These are phyloP conservation scores for Colletotrichum eremochloae DNA, from an alignment of 2,329 filamentous ascomycete genomes.

Conservation along the genomic window DNA sequence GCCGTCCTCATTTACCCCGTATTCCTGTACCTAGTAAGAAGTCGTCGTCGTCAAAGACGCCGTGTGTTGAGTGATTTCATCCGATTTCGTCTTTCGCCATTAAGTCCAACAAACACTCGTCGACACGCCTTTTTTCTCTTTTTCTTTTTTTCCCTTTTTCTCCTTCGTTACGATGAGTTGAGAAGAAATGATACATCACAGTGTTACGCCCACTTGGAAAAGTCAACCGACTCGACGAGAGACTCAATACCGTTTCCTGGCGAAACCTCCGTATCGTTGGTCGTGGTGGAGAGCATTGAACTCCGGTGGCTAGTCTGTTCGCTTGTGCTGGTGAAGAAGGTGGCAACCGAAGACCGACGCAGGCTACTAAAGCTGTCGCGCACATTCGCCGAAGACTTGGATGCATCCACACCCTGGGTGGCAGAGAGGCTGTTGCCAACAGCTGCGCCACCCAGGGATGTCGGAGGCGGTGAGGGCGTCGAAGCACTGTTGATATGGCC, in stretches of 20 bases:
- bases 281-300: constrained; percentile 66
- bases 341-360: constrained; percentile 74
- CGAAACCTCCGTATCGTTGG: constrained; percentile 66
- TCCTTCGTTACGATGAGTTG: not conserved
- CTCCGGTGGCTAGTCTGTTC: constrained; percentile 71
- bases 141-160: not conserved
- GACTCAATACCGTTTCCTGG: constrained; percentile 49
- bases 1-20: constrained; percentile 16
- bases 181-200: constrained; percentile 13
- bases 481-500: constrained; percentile 46
- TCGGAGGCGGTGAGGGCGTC: constrained; percentile 49
- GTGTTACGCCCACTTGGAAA: constrained; percentile 55
- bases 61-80: constrained; percentile 15
- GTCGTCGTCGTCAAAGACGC: constrained; percentile 23
- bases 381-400: constrained; percentile 62
- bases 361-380: constrained; percentile 73
- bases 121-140: not conserved
- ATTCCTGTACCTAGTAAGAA: constrained; percentile 16
- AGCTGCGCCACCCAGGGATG: constrained; percentile 50
- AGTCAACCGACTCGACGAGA: constrained; percentile 55
- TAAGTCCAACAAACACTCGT: constrained; percentile 1
- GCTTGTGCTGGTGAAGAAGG: constrained; percentile 71
- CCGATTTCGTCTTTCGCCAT: constrained; percentile 11
- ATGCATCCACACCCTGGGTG: constrained; percentile 46
- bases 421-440: constrained; percentile 35